Base-by-base conservation (phyloP, 495 filamentous ascomycete genomes). In the Parathielavia appendiculata region DNA sequence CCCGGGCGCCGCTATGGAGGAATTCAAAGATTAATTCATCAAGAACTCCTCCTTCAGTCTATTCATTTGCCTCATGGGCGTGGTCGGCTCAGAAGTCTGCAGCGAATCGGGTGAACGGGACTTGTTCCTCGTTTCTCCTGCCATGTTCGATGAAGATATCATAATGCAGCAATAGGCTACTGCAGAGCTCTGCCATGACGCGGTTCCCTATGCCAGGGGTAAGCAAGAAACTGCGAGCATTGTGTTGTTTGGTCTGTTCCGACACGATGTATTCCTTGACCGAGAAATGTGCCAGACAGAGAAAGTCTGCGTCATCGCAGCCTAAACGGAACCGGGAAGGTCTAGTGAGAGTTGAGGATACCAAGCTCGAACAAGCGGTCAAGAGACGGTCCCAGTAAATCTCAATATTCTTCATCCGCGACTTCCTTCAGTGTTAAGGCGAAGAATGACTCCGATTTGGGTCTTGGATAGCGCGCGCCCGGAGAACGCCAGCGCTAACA, bases 231-330 rank as follows among this genome's bases (percentile, higher is more conserved):
- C 14, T 14, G 7, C 26, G 10, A 9, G 30, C 47, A 1, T 16
- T 19, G 23, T 30, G 7, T 26, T 9, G 1, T 19, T 50, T 35
- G 12, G 19, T 50, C 1, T 50, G 14, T 2, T 50, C 30, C 4
- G 26, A 50, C 4, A 50, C 47, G 10, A 50, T 16, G 5, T 50
- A 50, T 35, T 50, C 47, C n/a, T 50, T 50, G 13, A 50, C 47
- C 8, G 47, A 50, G 26, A 50, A 35, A 35, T 50, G 47, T n/a
- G 47, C 47, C 2, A 50, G 16, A 0, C 26, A 11, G 4, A 50
- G 14, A n/a, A 3, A 19, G 5, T 13, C 17, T 19, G n/a, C 7
- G n/a, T 17, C 12, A 45, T 45, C n/a, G n/a, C n/a, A 20, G 41
- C 41, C 17, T 8, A n/a, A n/a, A n/a, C n/a, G 12, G 14, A 8